Evolutionary conservation across 768 basidiomycete species (phyloP), one percentile per base, ranked within the genome.

Genomic region (Xerocomellus intermedius): DNA sequence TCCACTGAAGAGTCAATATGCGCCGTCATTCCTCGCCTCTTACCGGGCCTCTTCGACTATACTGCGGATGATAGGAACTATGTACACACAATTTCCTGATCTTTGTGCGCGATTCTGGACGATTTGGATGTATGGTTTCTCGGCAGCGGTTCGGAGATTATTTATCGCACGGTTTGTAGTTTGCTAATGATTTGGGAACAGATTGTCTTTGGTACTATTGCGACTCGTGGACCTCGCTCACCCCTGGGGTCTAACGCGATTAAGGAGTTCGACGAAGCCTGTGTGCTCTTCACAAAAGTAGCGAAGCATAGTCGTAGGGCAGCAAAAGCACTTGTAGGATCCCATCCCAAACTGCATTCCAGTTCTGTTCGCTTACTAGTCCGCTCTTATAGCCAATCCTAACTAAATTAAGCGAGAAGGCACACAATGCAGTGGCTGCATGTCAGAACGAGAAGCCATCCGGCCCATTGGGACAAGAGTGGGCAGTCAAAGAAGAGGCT

Each of bases 151-250:
- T 45, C 50, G 77, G 62, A 26, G 49, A 10, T 32, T 22, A 2
- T 55, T 42, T 4, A 13, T 39, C 32, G 19, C 24, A n/a, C 48
- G 3, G 33, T 8, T 30, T 10, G 12, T 39, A 16, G 21, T 22
- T 47, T 9, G 24, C 50, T 64, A 41, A 64, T 30, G 36, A 33
- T 26, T 43, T 30, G 9, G 26, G 16, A 9, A 35, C 54, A 90
- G 88, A 79, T 89, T 10, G 85, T 91, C 16, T 87, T 91, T 62
- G 91, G 88, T 4, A 85, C 87, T 5, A 85, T 92, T 19, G 90
- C 87, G 2, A 88, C 86, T 3, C 81, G 86, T 28, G 83, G 85
- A 4, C 90, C 90, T 6, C 74, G 79, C 7, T 88, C 85, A 1
- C 81, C 85, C 0, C 67, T 91, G 12, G 90, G 89, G 0, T 69